Base-by-base conservation (phyloP, 163 green algal species). In the Scenedesmus sp. region DNA sequence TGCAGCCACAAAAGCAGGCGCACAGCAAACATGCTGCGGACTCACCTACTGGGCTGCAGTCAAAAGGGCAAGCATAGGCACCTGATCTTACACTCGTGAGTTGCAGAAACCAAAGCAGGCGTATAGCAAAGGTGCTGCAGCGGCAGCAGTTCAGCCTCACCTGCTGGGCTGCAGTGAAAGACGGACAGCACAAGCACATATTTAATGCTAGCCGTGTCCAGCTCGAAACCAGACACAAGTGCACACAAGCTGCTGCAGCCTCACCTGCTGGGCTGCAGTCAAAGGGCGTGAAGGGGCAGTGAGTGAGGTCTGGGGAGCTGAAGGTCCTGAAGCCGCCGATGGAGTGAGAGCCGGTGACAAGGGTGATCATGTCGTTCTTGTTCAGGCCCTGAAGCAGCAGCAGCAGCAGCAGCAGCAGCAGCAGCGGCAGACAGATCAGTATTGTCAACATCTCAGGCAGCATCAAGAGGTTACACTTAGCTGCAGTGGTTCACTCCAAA, bases 251-350 rank as follows among this genome's bases (percentile, higher is more conserved):
- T 20, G 12, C 10, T 73, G 62, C 62, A 73, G 62, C 12, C 34
- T 46, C 18, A 83, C 74, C 34, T 57, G 84, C 59, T 46, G 59
- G 59, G 3, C 15, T 89, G 59, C 84, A 90, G 64, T 90, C 85
- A 9, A 90, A 90, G n/a, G 85, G 85, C 85, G 83, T 64, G 66
- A 70, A 90, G 9, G 85, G 85, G 85, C 85, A 90, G 85, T 34
- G 13, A 2, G 85, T 90, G 2, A 64, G 59, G 85, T 18, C 85
- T 13, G 85, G 59, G 2, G 34, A 66, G 26, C 16, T 60, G 13
- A 59, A 64, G n/a, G 52, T n/a, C 10, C 60, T 23, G 26, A 83
- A 90, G 34, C 85, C 85, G 16, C 85, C 85, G 16, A 90, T 90
- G 64, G 59, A 66, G 52, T 90, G 85, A 7, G 85, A 90, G 62